Conservation (phyloP, 768 basidiomycete genomes). For the Fibroporia radiculosa region DNA sequence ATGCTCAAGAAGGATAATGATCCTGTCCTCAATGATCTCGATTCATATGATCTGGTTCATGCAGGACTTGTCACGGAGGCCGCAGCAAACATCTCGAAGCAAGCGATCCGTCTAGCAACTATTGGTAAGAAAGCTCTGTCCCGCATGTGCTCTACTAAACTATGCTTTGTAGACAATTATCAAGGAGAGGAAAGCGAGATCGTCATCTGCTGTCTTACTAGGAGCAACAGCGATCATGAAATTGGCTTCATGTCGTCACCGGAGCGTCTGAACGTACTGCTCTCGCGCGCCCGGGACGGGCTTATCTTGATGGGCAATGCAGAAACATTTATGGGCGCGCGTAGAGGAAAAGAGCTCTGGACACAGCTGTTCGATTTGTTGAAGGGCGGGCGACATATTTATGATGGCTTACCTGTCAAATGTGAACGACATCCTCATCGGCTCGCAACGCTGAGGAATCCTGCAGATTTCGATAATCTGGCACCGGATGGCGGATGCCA, state of each 20-base stretch:
- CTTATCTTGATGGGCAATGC: slow-evolving; percentile 62
- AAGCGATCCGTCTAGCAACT: slow-evolving; percentile 48
- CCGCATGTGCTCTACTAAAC: background rate
- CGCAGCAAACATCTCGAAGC: slow-evolving; percentile 33
- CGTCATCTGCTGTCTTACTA: slow-evolving; percentile 51
- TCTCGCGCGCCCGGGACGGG: slow-evolving; percentile 60
- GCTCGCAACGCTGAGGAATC: slow-evolving; percentile 29
- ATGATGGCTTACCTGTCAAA: slow-evolving; percentile 49
- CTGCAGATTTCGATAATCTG: slow-evolving; percentile 40
- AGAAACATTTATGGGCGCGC: slow-evolving; percentile 45
- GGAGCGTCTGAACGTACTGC: slow-evolving; percentile 62
- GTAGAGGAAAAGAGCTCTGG: slow-evolving; percentile 49
- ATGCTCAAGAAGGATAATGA: slow-evolving; percentile 40
- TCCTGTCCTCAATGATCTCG: slow-evolving; percentile 56
- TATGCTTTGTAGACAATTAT: slow-evolving; percentile 50
- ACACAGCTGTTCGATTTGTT: slow-evolving; percentile 38
- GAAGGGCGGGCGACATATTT: slow-evolving; percentile 35
- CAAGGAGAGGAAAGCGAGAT: slow-evolving; percentile 73
- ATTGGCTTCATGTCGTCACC: slow-evolving; percentile 71
- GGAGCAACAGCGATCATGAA: slow-evolving; percentile 46
- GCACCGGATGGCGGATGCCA: slow-evolving; percentile 60
- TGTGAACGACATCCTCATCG: slow-evolving; percentile 49
- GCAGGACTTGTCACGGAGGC: slow-evolving; percentile 44
- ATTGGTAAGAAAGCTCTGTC: slow-evolving; percentile 38
- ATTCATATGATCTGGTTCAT: slow-evolving; percentile 47